These are phyloP conservation scores for Terfezia claveryi DNA, from an alignment of 495 filamentous ascomycete genomes.

Conservation along the genomic window DNA sequence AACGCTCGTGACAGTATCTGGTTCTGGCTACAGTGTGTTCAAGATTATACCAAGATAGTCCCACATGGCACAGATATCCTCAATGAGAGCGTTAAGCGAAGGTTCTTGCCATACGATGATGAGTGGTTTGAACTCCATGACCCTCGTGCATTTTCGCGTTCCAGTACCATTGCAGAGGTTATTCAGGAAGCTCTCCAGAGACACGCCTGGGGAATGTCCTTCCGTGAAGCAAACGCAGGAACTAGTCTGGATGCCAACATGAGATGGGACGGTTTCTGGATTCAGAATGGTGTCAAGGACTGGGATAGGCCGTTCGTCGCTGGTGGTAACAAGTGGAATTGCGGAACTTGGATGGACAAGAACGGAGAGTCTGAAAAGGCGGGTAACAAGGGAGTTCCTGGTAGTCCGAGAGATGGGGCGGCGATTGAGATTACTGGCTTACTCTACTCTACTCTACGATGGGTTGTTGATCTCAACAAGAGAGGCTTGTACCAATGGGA, in stretches of 20 bases:
- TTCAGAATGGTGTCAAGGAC: constrained; percentile 51
- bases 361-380: constrained; percentile 96
- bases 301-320: constrained; percentile 87
- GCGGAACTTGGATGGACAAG: constrained; percentile 99
- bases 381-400: constrained; percentile 73
- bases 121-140: constrained; percentile 72
- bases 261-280: constrained; percentile 76
- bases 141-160: constrained; percentile 58
- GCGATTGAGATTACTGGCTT: constrained; percentile 88
- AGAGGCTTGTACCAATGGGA: constrained; percentile 45
- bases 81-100: constrained; percentile 50
- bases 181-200: constrained; percentile 84
- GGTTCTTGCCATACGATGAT: constrained; percentile 93
- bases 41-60: constrained; percentile 72
- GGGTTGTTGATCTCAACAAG: constrained; percentile 45
- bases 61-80: constrained; percentile 57
- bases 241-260: constrained; percentile 74
- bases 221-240: constrained; percentile 87
- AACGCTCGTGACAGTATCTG: constrained; percentile 91
- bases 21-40: constrained; percentile 90
- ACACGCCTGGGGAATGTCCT: constrained; percentile 73
- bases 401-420: constrained; percentile 86
- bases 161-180: constrained; percentile 62
- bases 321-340: constrained; percentile 83
- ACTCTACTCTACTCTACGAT: constrained; percentile 66